Evolutionary conservation across 345 rosid species (phyloP).

Genomic region (Conringia planisiliqua): DNA sequence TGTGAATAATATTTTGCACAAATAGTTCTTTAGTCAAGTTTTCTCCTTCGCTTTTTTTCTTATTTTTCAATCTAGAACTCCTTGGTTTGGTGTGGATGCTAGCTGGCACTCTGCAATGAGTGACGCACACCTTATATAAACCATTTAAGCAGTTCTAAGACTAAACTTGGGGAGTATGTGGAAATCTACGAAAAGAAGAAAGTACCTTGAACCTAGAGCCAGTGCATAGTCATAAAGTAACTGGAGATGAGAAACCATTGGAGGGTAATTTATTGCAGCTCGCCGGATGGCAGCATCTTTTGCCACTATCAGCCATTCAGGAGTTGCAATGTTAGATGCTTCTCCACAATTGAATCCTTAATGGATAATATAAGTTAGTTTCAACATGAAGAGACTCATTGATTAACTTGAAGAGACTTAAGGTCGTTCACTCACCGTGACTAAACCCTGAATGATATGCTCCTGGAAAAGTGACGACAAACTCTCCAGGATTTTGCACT

Average conservation of each 20-base stretch:
- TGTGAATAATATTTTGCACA: constrained; percentile 58
- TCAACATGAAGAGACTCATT: neutral
- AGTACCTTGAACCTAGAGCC: constrained; percentile 78
- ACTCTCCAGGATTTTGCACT: constrained; percentile 93
- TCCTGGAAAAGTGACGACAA: constrained; percentile 95
- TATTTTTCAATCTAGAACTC: constrained; percentile 89
- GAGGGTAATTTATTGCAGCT: constrained; percentile 92
- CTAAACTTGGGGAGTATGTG: neutral
- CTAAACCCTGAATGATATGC: constrained; percentile 99
- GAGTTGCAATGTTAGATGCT: constrained; percentile 97
- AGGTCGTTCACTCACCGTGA: constrained; percentile 55
- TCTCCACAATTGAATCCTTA: constrained; percentile 92
- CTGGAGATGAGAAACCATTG: constrained; percentile 99
- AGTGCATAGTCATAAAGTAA: constrained; percentile 90
- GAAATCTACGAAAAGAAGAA: neutral
- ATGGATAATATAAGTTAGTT: neutral
- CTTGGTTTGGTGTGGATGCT: constrained; percentile 60
- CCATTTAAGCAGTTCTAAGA: neutral
- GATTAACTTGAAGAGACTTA: neutral
- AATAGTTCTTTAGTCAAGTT: constrained; percentile 74
- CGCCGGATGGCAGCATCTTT: constrained; percentile 94
- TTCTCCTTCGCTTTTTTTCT: constrained; percentile 86
- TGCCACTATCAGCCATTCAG: constrained; percentile 82
- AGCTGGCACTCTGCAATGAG: constrained; percentile 55
- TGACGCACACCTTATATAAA: neutral